phyloP scores from a whole-genome alignment of 257 asterid species.

The Linaria vulgaris region DNA sequence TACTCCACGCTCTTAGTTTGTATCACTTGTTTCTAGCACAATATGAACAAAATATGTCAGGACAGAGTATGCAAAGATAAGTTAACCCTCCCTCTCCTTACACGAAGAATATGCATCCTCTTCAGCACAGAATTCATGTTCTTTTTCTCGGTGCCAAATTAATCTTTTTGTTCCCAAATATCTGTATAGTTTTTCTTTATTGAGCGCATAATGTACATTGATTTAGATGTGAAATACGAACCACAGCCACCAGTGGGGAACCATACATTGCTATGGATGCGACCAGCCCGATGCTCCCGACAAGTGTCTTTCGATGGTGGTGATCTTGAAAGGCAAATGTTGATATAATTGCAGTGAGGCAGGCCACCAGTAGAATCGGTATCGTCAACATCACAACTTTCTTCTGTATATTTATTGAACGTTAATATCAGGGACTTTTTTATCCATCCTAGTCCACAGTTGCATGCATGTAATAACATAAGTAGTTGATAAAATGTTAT shows the following conservation, averaged over 20 bases:
- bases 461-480: no score
- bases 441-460: no score
- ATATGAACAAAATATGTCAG: conserved; percentile 4
- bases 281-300: conserved; percentile 70
- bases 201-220: neutral
- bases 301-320: conserved; percentile 56
- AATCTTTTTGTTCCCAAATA: no score
- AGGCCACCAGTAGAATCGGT: conserved; percentile 37
- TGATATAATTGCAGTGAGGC: conserved; percentile 43
- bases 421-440: neutral
- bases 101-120: no score
- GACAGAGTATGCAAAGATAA: neutral
- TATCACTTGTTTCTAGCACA: conserved; percentile 68
- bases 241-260: conserved; percentile 73
- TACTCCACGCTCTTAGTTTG: conserved; percentile 74
- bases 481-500: no score
- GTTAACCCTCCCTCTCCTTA: neutral
- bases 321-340: conserved; percentile 49
- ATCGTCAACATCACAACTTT: conserved; percentile 40
- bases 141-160: no score
- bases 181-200: neutral
- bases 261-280: conserved; percentile 75
- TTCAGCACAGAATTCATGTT: no score
- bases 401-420: conserved; percentile 42
- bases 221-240: conserved; percentile 30